These are phyloP conservation scores for Nyssa sinensis DNA, from an alignment of 148 eudicot genomes.

Conservation along the genomic window DNA sequence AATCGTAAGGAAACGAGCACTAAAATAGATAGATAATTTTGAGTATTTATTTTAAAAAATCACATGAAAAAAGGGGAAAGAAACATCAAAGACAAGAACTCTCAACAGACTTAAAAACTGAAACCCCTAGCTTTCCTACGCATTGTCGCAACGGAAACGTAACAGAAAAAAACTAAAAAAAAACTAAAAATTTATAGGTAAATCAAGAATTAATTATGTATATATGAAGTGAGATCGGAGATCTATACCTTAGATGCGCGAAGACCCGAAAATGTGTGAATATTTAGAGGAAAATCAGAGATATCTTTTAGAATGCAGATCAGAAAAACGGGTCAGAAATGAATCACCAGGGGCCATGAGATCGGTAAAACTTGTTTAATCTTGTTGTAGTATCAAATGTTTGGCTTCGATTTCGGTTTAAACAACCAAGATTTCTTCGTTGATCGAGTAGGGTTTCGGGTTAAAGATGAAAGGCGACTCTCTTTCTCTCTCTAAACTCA, in stretches of 20 bases:
- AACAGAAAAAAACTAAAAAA: background rate
- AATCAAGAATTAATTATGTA: background rate
- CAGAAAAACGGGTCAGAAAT: conserved; percentile 15
- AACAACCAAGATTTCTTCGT: too few species aligned
- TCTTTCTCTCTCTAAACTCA: too few species aligned
- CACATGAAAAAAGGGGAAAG: background rate
- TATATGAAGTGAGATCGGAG: background rate
- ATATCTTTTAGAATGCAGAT: conserved; percentile 19
- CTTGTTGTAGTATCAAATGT: too few species aligned
- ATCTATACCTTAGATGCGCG: background rate
- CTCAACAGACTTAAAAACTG: background rate
- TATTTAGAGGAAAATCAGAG: background rate
- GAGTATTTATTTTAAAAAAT: background rate
- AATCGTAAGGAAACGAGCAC: background rate
- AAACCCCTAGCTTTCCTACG: background rate
- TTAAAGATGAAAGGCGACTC: too few species aligned
- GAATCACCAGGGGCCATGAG: too few species aligned
- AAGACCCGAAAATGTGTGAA: background rate
- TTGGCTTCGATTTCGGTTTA: too few species aligned
- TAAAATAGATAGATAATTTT: background rate
- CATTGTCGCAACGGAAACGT: background rate
- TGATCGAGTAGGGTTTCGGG: too few species aligned
- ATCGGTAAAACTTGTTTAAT: too few species aligned
- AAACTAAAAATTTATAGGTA: background rate
- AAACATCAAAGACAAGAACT: background rate